phyloP scores from a whole-genome alignment of 257 asterid species.

The Solanum megistacrolobum region DNA sequence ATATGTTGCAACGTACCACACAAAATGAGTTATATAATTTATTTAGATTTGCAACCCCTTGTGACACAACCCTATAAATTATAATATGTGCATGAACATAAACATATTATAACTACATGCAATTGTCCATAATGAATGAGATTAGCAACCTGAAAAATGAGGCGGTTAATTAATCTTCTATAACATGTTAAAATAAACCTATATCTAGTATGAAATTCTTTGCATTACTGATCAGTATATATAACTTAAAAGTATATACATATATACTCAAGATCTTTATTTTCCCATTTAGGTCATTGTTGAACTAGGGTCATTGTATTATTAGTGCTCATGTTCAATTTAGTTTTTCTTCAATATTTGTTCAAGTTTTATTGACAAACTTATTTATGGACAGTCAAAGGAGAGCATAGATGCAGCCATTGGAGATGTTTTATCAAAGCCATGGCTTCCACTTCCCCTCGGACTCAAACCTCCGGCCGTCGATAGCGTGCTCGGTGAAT shows the following conservation, averaged over 20 bases:
- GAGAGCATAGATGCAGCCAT: slow-evolving; percentile 93
- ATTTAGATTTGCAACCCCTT: too few species aligned
- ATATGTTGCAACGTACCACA: too few species aligned
- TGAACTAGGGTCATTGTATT: background rate
- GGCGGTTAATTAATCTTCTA: too few species aligned
- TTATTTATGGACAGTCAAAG: slow-evolving; percentile 41
- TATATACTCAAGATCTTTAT: background rate
- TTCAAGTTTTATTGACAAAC: background rate
- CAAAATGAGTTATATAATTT: too few species aligned
- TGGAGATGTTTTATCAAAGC: slow-evolving; percentile 79
- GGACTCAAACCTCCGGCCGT: slow-evolving; percentile 82
- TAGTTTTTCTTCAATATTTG: background rate
- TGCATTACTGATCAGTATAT: background rate
- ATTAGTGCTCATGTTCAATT: background rate
- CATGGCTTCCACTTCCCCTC: slow-evolving; percentile 92
- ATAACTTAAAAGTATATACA: background rate
- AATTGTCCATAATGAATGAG: too few species aligned
- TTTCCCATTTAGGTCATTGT: background rate
- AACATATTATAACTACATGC: too few species aligned
- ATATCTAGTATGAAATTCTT: background rate
- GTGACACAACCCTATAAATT: too few species aligned
- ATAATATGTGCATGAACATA: too few species aligned
- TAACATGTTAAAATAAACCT: background rate
- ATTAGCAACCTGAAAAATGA: too few species aligned
- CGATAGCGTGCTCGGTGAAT: slow-evolving; percentile 71